Conservation (phyloP, 495 filamentous ascomycete species). For the Beverwykella pulmonaria region DNA sequence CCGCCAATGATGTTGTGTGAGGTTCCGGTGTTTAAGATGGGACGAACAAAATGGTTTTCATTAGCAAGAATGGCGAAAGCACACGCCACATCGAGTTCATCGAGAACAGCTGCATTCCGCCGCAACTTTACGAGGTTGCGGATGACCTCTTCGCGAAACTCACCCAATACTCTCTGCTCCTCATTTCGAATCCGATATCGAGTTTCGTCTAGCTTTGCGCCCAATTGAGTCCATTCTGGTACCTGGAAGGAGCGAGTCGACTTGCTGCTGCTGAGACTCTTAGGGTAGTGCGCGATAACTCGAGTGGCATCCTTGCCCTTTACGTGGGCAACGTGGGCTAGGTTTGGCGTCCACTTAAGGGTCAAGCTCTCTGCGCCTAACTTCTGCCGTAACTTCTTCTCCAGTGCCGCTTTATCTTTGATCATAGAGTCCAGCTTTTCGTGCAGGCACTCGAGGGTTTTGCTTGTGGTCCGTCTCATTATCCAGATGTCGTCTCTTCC, state of each 20-base stretch:
- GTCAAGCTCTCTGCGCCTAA: slow-evolving; percentile 58
- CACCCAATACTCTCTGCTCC: slow-evolving; percentile 72
- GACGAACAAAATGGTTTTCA: slow-evolving; percentile 73
- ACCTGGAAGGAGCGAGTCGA: slow-evolving; percentile 83
- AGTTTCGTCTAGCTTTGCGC: slow-evolving; percentile 69
- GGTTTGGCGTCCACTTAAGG: slow-evolving; percentile 77
- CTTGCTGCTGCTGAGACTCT: slow-evolving; percentile 73
- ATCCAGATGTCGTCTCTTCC: slow-evolving; percentile 73
- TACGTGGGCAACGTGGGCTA: slow-evolving; percentile 88
- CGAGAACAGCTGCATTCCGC: slow-evolving; percentile 83
- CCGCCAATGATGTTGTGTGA: slow-evolving; percentile 75
- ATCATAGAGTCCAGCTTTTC: slow-evolving; percentile 59
- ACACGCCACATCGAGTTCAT: slow-evolving; percentile 86
- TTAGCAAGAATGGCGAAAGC: slow-evolving; percentile 77
- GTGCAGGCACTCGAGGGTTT: slow-evolving; percentile 67
- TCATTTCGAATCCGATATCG: slow-evolving; percentile 77
- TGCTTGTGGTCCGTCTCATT: slow-evolving; percentile 76
- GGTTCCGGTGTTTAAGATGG: slow-evolving; percentile 60
- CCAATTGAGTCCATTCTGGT: slow-evolving; percentile 79
- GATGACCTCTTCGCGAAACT: slow-evolving; percentile 74
- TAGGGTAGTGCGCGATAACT: slow-evolving; percentile 32
- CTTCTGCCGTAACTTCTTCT: slow-evolving; percentile 59
- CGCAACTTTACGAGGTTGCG: slow-evolving; percentile 78
- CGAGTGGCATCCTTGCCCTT: slow-evolving; percentile 72
- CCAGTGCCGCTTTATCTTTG: slow-evolving; percentile 61